phyloP scores from a whole-genome alignment of 2,329 filamentous ascomycete species.

The Xylaria sp. region DNA sequence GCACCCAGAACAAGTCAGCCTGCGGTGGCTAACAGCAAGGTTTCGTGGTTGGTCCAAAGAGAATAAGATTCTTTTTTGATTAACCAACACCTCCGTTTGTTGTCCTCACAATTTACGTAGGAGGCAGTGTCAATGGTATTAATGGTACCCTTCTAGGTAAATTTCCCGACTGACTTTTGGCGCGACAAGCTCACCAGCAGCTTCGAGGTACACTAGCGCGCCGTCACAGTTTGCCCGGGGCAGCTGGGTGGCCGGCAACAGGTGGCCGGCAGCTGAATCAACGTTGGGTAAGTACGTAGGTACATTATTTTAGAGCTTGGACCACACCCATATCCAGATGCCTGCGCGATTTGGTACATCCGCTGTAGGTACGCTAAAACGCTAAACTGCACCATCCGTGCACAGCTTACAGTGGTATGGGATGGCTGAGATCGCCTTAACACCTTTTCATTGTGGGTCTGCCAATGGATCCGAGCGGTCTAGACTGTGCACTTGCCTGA shows the following conservation, averaged over 20 bases:
- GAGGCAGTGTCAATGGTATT: conserved; percentile 1
- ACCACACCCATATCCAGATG: conserved; percentile 26
- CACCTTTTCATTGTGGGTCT: not conserved
- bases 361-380: too few relatives aligned
- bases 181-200: conserved; percentile 43
- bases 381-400: not conserved
- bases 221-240: conserved; percentile 13
- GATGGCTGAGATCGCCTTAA: not conserved
- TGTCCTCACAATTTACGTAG: conserved; percentile 4
- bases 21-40: not conserved
- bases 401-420: conserved; percentile 1
- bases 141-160: not conserved
- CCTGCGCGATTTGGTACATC: not conserved
- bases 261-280: conserved; percentile 26
- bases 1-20: not conserved
- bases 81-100: conserved; percentile 21
- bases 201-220: not conserved
- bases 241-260: not conserved
- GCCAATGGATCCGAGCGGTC: conserved; percentile 16
- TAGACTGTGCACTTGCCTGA: conserved; percentile 25
- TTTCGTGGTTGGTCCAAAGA: not conserved
- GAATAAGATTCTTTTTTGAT: conserved; percentile 3
- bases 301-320: conserved; percentile 29
- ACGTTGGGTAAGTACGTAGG: too few relatives aligned
- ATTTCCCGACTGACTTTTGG: conserved; percentile 38